These are phyloP conservation scores for Trichoderma sp. DNA, from an alignment of 2,329 filamentous ascomycete species.

Conservation along the genomic window DNA sequence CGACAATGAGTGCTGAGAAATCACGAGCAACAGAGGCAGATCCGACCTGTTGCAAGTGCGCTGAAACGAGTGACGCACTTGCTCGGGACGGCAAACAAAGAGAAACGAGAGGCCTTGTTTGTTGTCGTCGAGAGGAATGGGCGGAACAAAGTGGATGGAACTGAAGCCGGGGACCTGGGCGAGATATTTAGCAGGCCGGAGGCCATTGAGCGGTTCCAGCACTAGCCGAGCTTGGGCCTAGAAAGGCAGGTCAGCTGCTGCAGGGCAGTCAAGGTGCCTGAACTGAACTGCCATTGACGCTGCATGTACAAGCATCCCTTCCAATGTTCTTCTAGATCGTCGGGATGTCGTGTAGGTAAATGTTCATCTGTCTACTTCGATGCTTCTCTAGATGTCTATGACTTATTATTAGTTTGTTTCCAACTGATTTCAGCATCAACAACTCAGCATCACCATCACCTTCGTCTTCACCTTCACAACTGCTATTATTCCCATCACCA, in stretches of 20 bases:
- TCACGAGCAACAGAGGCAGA: neutral
- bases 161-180: neutral
- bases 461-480: neutral
- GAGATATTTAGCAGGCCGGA: neutral
- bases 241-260: neutral
- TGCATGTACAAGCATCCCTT: too few relatives aligned
- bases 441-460: neutral
- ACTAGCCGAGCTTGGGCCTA: neutral
- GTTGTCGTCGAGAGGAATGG: constrained; percentile 3
- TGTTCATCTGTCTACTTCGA: too few relatives aligned
- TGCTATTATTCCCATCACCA: neutral
- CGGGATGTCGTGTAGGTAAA: accelerated
- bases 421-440: neutral
- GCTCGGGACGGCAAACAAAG: neutral
- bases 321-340: too few relatives aligned
- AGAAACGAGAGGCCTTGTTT: constrained; percentile 15
- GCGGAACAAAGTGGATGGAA: neutral
- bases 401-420: too few relatives aligned
- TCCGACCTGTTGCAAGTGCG: neutral
- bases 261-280: neutral
- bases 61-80: constrained; percentile 21
- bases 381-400: too few relatives aligned
- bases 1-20: neutral
- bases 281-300: neutral
- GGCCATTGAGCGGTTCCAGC: neutral